These are phyloP conservation scores for Massarina eburnea DNA, from an alignment of 2,329 filamentous ascomycete genomes.

Conservation along the genomic window DNA sequence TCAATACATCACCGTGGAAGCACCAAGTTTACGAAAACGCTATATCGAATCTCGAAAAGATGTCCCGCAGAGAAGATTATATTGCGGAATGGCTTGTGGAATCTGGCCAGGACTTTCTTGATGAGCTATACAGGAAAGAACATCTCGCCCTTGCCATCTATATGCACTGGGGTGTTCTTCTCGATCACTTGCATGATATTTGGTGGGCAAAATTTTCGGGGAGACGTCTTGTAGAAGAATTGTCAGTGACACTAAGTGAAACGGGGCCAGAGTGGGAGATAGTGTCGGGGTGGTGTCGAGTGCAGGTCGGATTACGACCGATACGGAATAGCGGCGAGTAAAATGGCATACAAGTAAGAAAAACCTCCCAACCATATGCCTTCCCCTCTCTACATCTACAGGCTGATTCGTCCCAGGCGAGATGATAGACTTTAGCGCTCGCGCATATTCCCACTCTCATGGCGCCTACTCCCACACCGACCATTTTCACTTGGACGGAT, in stretches of 20 bases:
- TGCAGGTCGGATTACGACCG: slow-evolving; percentile 3
- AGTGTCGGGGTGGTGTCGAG: slow-evolving; percentile 4
- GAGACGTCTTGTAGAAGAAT: slow-evolving; percentile 4
- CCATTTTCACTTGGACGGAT: slow-evolving; percentile 56
- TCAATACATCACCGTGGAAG: background rate
- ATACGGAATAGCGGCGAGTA: too few relatives aligned
- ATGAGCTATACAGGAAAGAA: slow-evolving; percentile 2
- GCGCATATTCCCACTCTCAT: slow-evolving; percentile 13
- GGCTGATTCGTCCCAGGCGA: slow-evolving; percentile 28
- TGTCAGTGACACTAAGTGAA: background rate
- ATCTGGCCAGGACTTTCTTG: slow-evolving; percentile 5
- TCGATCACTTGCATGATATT: slow-evolving; percentile 4
- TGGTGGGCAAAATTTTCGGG: slow-evolving; percentile 14
- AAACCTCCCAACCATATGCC: too few relatives aligned
- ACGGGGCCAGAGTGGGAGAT: background rate
- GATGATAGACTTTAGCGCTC: slow-evolving; percentile 37
- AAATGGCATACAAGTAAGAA: too few relatives aligned
- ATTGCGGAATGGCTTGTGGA: slow-evolving; percentile 1
- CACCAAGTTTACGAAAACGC: slow-evolving; percentile 1
- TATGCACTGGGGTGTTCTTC: slow-evolving; percentile 13
- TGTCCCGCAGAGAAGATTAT: background rate
- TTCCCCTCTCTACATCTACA: slow-evolving; percentile 7
- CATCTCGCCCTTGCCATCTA: slow-evolving; percentile 8
- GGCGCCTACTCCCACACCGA: background rate
- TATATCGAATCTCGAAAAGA: slow-evolving; percentile 2